A percentile compares a stretch with the other conserved stretches of the same genome.
Conservation (phyloP, 805 yeast species). For the Suhomyces sp. region DNA sequence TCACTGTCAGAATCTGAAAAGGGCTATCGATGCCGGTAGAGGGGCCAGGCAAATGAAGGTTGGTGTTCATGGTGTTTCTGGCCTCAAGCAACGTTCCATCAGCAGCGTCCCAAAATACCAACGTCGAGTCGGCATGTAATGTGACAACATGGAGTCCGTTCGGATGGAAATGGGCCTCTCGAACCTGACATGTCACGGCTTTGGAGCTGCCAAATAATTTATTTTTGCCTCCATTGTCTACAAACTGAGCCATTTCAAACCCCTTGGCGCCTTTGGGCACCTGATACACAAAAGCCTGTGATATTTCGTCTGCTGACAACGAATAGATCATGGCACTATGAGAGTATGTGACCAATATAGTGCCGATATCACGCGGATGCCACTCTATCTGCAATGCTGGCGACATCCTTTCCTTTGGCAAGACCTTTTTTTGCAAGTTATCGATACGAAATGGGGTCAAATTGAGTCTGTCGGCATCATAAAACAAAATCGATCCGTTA, state of each 20-base stretch:
- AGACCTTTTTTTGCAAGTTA: slow-evolving; percentile 61
- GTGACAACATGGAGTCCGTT: slow-evolving; percentile 84
- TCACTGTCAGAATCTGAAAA: slow-evolving; percentile 49
- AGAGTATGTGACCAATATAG: slow-evolving; percentile 69
- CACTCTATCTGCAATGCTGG: slow-evolving; percentile 67
- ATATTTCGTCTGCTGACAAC: slow-evolving; percentile 57
- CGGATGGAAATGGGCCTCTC: slow-evolving; percentile 80
- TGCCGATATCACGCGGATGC: slow-evolving; percentile 89
- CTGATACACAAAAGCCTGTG: slow-evolving; percentile 55
- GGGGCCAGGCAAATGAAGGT: slow-evolving; percentile 55
- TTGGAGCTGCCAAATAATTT: slow-evolving; percentile 38
- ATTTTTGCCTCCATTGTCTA: slow-evolving; percentile 39
- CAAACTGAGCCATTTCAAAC: slow-evolving; percentile 26
- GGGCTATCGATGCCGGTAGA: slow-evolving; percentile 11
- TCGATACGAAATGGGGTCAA: slow-evolving; percentile 65
- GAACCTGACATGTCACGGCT: slow-evolving; percentile 29
- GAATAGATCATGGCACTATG: slow-evolving; percentile 69
- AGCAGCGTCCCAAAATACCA: slow-evolving; percentile 91
- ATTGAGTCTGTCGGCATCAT: slow-evolving; percentile 75
- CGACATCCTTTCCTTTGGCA: slow-evolving; percentile 57
- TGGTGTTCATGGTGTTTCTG: slow-evolving; percentile 63
- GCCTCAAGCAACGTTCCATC: slow-evolving; percentile 75
- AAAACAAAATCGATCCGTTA: slow-evolving; percentile 70
- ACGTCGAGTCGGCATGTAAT: slow-evolving; percentile 74
- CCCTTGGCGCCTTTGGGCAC: slow-evolving; percentile 71